Percentiles rank a stretch among this genome's conserved stretches.
Conservation (phyloP, 2,329 filamentous ascomycete genomes). For the Alternaria arbusti region DNA sequence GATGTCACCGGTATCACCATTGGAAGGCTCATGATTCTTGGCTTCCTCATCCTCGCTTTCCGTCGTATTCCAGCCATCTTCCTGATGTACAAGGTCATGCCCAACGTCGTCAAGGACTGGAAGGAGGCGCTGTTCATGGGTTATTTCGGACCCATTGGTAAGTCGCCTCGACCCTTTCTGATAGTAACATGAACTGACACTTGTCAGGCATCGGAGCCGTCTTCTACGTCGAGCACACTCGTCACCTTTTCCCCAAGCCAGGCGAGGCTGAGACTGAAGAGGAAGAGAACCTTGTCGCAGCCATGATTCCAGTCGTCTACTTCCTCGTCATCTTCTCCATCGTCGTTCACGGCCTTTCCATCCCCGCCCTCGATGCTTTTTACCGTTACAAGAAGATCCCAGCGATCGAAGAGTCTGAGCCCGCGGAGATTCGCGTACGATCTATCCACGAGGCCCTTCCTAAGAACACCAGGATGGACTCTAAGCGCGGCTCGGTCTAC, state of each 20-base stretch:
- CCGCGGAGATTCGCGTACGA: slow-evolving; percentile 40
- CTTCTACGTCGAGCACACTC: slow-evolving; percentile 56
- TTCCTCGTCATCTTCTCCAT: slow-evolving; percentile 57
- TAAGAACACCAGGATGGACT: slow-evolving; percentile 51
- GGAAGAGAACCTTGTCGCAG: slow-evolving; percentile 50
- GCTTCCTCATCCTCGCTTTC: slow-evolving; percentile 60
- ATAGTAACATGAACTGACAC: not conserved
- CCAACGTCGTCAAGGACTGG: slow-evolving; percentile 58
- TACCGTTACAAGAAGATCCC: slow-evolving; percentile 51
- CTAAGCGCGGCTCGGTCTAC: slow-evolving; percentile 40
- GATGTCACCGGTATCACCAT: slow-evolving; percentile 61
- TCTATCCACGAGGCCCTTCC: slow-evolving; percentile 46
- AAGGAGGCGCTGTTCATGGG: slow-evolving; percentile 68
- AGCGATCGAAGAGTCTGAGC: slow-evolving; percentile 51
- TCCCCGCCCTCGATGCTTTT: slow-evolving; percentile 52
- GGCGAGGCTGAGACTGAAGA: slow-evolving; percentile 48
- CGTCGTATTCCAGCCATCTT: slow-evolving; percentile 65
- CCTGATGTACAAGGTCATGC: slow-evolving; percentile 63
- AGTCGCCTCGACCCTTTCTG: not conserved
- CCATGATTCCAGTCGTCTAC: slow-evolving; percentile 56
- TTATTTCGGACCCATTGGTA: slow-evolving; percentile 56
- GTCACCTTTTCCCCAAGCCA: slow-evolving; percentile 52
- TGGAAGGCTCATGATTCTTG: slow-evolving; percentile 58
- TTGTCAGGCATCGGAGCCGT: slow-evolving; percentile 50
- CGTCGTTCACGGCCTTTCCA: slow-evolving; percentile 57